Conservation (phyloP, 2,329 filamentous ascomycete genomes). For the Plectosphaerella cucumerina region DNA sequence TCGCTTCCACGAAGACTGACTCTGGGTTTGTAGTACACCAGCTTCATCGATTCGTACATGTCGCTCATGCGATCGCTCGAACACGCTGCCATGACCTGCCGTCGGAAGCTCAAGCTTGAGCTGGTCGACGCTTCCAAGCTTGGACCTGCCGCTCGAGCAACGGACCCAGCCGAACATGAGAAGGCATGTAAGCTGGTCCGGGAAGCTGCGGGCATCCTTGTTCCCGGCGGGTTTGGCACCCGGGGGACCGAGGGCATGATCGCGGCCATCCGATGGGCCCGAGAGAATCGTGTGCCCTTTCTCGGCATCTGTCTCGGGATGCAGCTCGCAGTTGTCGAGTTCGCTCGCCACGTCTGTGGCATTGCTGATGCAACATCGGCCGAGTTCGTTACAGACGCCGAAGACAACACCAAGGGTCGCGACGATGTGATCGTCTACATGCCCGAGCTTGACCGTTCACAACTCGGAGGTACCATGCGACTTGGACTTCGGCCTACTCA, state of each 20-base stretch:
- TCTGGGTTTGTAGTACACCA: too few relatives aligned
- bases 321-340: conserved; percentile 91
- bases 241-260: conserved; percentile 91
- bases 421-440: conserved; percentile 27
- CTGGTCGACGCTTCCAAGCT: conserved; percentile 86
- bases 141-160: conserved; percentile 59
- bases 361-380: conserved; percentile 22
- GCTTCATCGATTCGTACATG: conserved; percentile 57
- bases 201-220: conserved; percentile 62
- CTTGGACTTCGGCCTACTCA: conserved; percentile 70
- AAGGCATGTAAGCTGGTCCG: conserved; percentile 80
- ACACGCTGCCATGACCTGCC: conserved; percentile 81
- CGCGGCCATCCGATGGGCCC: conserved; percentile 75
- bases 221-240: conserved; percentile 75
- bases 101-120: conserved; percentile 71
- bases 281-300: conserved; percentile 75
- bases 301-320: conserved; percentile 89
- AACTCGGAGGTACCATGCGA: conserved; percentile 74
- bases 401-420: conserved; percentile 3
- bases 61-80: conserved; percentile 83
- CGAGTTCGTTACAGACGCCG: neutral
- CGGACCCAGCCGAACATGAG: conserved; percentile 70
- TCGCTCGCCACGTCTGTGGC: conserved; percentile 69
- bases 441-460: too few relatives aligned
- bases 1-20: too few relatives aligned